These are phyloP conservation scores for Xanthoconium purpureum DNA, from an alignment of 768 basidiomycete species.

Conservation along the genomic window DNA sequence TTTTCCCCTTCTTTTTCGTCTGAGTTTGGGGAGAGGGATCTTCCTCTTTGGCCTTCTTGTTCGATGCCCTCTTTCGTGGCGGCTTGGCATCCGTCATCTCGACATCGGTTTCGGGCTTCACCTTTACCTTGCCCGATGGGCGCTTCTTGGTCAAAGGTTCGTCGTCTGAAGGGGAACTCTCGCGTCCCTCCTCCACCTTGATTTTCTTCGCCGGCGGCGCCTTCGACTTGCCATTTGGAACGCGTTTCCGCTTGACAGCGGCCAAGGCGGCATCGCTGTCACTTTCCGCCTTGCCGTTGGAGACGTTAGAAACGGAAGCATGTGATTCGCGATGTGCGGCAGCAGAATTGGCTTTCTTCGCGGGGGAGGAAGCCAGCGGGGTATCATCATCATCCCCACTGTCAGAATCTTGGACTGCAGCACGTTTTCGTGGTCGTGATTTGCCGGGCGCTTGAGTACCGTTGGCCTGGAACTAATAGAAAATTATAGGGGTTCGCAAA, in stretches of 20 bases:
- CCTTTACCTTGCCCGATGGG: conserved; percentile 33
- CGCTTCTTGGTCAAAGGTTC: conserved; percentile 33
- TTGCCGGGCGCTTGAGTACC: conserved; percentile 40
- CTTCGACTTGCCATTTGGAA: conserved; percentile 45
- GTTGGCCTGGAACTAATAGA: conserved; percentile 52
- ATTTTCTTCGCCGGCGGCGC: conserved; percentile 64
- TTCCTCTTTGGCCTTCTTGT: conserved; percentile 57
- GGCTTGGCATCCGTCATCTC: conserved; percentile 44
- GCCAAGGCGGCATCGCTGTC: conserved; percentile 45
- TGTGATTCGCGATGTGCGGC: conserved; percentile 40
- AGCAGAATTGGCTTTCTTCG: conserved; percentile 44
- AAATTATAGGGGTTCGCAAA: conserved; percentile 24
- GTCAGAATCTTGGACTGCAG: conserved; percentile 46
- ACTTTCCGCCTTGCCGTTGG: conserved; percentile 41
- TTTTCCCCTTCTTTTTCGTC: conserved; percentile 53
- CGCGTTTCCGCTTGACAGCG: conserved; percentile 43
- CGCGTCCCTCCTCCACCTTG: conserved; percentile 47
- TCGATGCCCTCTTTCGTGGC: conserved; percentile 42
- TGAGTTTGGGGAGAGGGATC: conserved; percentile 38
- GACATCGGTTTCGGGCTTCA: conserved; percentile 49
- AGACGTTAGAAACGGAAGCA: conserved; percentile 27
- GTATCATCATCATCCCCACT: conserved; percentile 68
- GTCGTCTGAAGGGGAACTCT: conserved; percentile 32
- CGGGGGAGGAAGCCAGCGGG: conserved; percentile 71
- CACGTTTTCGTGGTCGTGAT: conserved; percentile 50